Base-by-base conservation (phyloP, 495 filamentous ascomycete genomes). In the Cercophora sp. region DNA sequence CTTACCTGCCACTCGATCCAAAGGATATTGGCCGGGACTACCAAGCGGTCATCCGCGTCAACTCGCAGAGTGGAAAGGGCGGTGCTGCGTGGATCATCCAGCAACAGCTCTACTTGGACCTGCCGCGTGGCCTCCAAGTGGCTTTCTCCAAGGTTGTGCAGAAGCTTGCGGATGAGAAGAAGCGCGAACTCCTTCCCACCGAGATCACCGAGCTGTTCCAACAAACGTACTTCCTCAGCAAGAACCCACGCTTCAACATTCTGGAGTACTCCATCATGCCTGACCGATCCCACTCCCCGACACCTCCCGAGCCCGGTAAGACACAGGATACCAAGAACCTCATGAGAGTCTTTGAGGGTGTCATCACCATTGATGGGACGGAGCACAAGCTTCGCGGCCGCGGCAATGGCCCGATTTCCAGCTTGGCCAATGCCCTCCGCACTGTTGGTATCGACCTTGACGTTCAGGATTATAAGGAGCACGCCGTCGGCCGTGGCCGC, bases 21-120 rank as follows among this genome's bases (percentile, higher is more conserved):
- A 78, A 87, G 58, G 91, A 96, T 71, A 96, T 97, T 48, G 93
- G 93, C 20, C 84, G 92, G 9, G 96, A 86, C 24, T 96, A 96
- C 78, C 91, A 96, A 71, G 92, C 92, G 34, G 87, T 96, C 66
- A 98, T 98, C 67, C 88, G 92, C 25, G 93, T 97, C 77, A 98
- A 97, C 71, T 92, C 87, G 19, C 93, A 98, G 65, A 88, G 83
- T 54, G 93, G 93, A 48, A 98, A 98, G 73, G 93, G 91, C 48
- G 93, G 93, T 57, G 86, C 89, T 52, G 92, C 93, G 34, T 97
- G 89, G 90, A 85, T 96, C 58, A 91, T 98, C 66, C 83, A 89
- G 63, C 86, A 87, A 40, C 82, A 84, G 40, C 80, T 97, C 52
- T 83, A 96, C 60, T 87, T 97, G 56, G 93, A 96, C 70, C 80